Evolutionary conservation across 106 monocot species (phyloP).

Genomic region (Allium cepa): DNA sequence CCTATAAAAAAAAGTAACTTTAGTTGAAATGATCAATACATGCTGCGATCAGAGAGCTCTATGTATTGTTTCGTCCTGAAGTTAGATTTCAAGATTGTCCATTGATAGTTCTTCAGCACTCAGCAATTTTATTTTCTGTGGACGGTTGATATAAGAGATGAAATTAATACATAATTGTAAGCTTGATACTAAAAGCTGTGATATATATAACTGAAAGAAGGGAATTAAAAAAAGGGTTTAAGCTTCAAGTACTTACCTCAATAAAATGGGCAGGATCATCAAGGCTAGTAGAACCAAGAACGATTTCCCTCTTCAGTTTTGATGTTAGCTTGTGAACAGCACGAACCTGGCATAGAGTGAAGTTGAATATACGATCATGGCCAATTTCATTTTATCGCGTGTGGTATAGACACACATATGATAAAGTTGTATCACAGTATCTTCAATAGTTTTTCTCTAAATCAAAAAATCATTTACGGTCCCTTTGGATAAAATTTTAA

Average conservation of each 20-base stretch:
- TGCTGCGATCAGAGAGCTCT: too few relatives aligned
- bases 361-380: too few relatives aligned
- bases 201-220: not conserved
- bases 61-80: too few relatives aligned
- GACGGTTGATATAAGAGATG: not conserved
- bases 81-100: constrained; percentile 34
- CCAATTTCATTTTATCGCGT: too few relatives aligned
- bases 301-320: constrained; percentile 82
- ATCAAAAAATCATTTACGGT: too few relatives aligned
- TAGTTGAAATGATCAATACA: too few relatives aligned
- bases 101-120: constrained; percentile 26
- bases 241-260: constrained; percentile 7
- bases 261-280: constrained; percentile 92
- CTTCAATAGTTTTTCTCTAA: too few relatives aligned
- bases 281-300: constrained; percentile 85
- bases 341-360: constrained; percentile 30
- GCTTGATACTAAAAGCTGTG: too few relatives aligned
- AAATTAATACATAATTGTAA: not conserved
- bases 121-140: constrained; percentile 45
- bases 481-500: too few relatives aligned
- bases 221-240: not conserved
- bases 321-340: constrained; percentile 71
- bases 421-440: too few relatives aligned
- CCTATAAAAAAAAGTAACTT: too few relatives aligned
- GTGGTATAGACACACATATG: too few relatives aligned